Base-by-base conservation (phyloP, 495 filamentous ascomycete genomes). In the Podospora tetraspora region DNA sequence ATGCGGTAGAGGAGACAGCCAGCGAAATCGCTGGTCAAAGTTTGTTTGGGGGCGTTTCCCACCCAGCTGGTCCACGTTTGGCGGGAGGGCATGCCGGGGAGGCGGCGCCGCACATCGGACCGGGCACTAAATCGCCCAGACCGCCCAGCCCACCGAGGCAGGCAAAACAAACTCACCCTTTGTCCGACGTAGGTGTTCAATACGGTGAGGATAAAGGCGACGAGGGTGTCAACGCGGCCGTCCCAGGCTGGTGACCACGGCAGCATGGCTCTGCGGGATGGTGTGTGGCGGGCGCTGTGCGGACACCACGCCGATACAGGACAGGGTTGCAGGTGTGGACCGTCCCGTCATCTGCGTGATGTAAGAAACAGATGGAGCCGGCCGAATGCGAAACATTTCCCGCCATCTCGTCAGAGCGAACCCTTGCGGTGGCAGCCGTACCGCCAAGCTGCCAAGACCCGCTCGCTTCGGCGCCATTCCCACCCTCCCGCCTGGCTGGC, bases 301-400 rank as follows among this genome's bases (percentile, higher is more conserved):
- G 43, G 43, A 52, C 43, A 52, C 13, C 64, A 22, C n/a, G 64
- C 64, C 61, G 8, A 19, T 16, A 43, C 34, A 16, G 34, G 34
- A 6, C 57, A 67, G 57, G 64, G 69, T 70, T 34, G 69, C 63
- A 67, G 34, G 64, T 57, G 25, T 62, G 69, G 69, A 59, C 68
- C 69, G 71, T 70, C 63, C 69, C 71, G 69, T 71, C 66, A 67
- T 63, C 66, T 66, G 66, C 66, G 67, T 57, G 70, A 69, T 61
- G 67, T 34, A 63, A 68, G 66, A 71, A 69, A 66, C 60, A 59
- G 64, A 69, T 66, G 71, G 59, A 52, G 68, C 63, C 59, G 61
- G 62, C 69, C 60, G 59, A 67, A 72, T 70, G 70, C 70, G 65
- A 72, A 68, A 70, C 61, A 69, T 72, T 70, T 70, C 61, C 61